Base-by-base conservation (phyloP, 192 early-diverging fungal species). In the Lobulomyces angularis region DNA sequence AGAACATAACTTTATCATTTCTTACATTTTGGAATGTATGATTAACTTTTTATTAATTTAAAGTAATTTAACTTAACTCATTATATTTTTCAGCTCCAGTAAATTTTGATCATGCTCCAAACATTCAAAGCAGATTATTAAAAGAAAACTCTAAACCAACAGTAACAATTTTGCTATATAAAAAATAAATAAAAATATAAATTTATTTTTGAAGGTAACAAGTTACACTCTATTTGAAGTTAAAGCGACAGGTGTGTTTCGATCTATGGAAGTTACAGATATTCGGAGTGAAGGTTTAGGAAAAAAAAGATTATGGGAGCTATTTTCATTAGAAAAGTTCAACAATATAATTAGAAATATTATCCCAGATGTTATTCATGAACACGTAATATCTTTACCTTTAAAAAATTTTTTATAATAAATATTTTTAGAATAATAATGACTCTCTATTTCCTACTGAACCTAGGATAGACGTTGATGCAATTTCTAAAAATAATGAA, bases 221-320 rank as follows among this genome's bases (percentile, higher is more conserved):
- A 23, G 45, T 23, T 42, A 56, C 7, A 41, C 52, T 22, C 51
- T 74, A 17, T 65, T 49, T 35, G 55, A 60, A 26, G 46, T 74
- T 1, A 34, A 12, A 21, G 71, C 58, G 0, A 25, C 48, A 1
- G 71, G 71, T 20, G 71, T 74, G 0, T 53, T 72, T 46, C 71
- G 68, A 9, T 35, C 59, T 0, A 43, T 74, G n/a, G 49, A 59
- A 35, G 52, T 72, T 12, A 58, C 46, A 3, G 71, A 74, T 44
- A 61, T 73, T 44, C 55, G 65, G 18, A 60, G 55, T 33, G 61
- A 71, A 42, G 62, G 64, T 17, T 31, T 61, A 27, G 37, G 41
- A 20, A 69, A 74, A 48, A 44, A 50, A 0, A 34, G 51, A 25
- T 45, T 74, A 12, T 74, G 71, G 71, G 29, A 71, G 21, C 38